Base-by-base conservation (phyloP, 2,329 filamentous ascomycete species). In the Fusarium sp. region DNA sequence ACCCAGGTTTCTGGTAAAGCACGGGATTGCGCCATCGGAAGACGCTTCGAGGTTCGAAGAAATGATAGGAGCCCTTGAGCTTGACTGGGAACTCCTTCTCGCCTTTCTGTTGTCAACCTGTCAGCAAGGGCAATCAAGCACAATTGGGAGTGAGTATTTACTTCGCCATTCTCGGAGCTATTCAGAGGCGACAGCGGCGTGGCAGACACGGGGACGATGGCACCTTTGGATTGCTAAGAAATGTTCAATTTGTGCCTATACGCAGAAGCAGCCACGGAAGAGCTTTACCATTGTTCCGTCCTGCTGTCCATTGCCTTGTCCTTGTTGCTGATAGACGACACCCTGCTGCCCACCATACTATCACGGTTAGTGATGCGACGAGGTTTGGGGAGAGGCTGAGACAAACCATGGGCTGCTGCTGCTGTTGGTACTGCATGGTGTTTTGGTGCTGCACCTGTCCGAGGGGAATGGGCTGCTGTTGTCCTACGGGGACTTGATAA, bases 221-320 rank as follows among this genome's bases (percentile, higher is more conserved):
- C 64, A 66, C 62, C 69, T 71, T 75, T 75, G 66, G 70, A 42
- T 64, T 77, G 72, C 75, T 77, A 64, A 69, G 60, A 77, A 62
- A 55, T 31, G 56, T 71, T 75, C 74, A 73, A 78, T 75, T 77
- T 70, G 70, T 71, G 36, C 22, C 74, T 78, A 77, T 53, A 67
- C 72, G 74, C 75, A 77, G 57, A 77, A 75, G 59, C 75, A 77
- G 59, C 75, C 75, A 22, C 74, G 74, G 72, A 77, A 78, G 69
- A 77, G 68, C 74, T 77, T 77, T 77, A 77, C 75, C 75, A 77
- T 77, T 70, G 67, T 62, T 49, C 75, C 72, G 20, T 77, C 75
- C 66, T 75, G 74, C 67, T 71, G 74, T 66, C 73, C 73, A 62
- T 67, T 64, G 42, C 67, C 55, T 14, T 65, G 64, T 24, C 67